Percentiles rank a stretch among this genome's conserved stretches.
phyloP scores from a whole-genome alignment of 2,329 filamentous ascomycete genomes.

The Colletotrichum trifolii region DNA sequence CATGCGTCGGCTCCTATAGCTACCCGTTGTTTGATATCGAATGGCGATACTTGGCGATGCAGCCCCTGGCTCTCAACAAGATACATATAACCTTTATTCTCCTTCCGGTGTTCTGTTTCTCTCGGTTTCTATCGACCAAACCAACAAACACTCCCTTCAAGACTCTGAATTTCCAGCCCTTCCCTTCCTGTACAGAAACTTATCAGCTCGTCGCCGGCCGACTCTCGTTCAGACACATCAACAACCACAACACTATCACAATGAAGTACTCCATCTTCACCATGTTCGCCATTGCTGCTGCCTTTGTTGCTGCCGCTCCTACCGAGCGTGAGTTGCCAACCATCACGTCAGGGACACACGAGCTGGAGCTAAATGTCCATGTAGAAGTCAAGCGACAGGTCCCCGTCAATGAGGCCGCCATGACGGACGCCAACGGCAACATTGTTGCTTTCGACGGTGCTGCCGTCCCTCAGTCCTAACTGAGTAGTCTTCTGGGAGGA shows the following conservation, averaged over 20 bases:
- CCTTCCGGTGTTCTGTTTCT: conserved; percentile 35
- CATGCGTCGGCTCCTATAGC: conserved; percentile 6
- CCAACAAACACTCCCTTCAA: conserved; percentile 31
- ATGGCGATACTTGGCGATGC: conserved; percentile 32
- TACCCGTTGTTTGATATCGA: conserved; percentile 27
- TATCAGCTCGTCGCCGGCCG: conserved; percentile 63
- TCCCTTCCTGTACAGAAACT: conserved; percentile 44
- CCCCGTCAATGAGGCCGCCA: conserved; percentile 54
- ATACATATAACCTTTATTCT: conserved; percentile 42
- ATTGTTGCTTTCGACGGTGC: conserved; percentile 57
- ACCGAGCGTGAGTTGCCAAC: conserved; percentile 31
- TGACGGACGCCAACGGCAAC: conserved; percentile 58
- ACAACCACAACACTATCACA: conserved; percentile 49
- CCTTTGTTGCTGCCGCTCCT: conserved; percentile 54
- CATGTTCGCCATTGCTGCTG: conserved; percentile 58
- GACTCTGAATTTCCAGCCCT: conserved; percentile 34
- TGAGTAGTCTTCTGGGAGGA: conserved; percentile 48
- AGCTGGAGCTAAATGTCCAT: conserved; percentile 23
- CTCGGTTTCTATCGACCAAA: conserved; percentile 12
- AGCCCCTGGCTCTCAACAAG: conserved; percentile 7
- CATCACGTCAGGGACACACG: not conserved
- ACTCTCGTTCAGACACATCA: conserved; percentile 49
- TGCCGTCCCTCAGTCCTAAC: conserved; percentile 54
- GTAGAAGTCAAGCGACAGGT: conserved; percentile 49
- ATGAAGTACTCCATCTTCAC: conserved; percentile 65